These are phyloP conservation scores for Trichomonas vaginalis DNA, from an alignment of 208 protist species.

Conservation along the genomic window DNA sequence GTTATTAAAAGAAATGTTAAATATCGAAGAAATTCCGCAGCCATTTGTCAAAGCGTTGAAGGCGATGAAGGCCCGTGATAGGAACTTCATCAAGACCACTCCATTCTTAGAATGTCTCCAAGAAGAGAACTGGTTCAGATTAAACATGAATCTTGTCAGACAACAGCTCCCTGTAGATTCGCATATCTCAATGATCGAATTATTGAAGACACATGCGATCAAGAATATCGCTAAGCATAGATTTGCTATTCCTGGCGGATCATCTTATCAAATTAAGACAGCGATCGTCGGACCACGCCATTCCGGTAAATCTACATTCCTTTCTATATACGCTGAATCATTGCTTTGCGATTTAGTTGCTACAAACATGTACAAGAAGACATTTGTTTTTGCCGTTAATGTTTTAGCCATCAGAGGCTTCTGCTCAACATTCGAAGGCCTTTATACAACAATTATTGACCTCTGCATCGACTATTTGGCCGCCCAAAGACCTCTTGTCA, in stretches of 20 bases:
- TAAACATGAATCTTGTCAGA: neutral
- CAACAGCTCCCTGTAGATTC: neutral
- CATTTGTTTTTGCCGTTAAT: neutral
- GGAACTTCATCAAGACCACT: neutral
- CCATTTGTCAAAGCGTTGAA: neutral
- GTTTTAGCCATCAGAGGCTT: neutral
- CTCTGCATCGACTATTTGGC: neutral
- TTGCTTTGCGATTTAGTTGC: neutral
- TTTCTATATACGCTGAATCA: neutral
- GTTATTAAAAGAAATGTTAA: neutral
- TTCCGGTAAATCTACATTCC: neutral
- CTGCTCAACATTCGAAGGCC: neutral
- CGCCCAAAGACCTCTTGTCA: neutral
- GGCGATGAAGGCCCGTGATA: neutral
- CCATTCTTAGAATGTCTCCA: neutral
- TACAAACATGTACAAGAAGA: neutral
- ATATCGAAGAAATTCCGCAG: neutral
- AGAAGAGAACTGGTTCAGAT: neutral
- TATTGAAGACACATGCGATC: neutral
- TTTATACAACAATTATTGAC: neutral
- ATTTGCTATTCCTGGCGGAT: neutral
- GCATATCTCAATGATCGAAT: neutral
- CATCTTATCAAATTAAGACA: neutral
- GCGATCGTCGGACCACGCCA: neutral
- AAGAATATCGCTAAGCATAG: neutral